Evolutionary conservation across 306 rosid genomes (phyloP).

Genomic region (Quercus parvula): DNA sequence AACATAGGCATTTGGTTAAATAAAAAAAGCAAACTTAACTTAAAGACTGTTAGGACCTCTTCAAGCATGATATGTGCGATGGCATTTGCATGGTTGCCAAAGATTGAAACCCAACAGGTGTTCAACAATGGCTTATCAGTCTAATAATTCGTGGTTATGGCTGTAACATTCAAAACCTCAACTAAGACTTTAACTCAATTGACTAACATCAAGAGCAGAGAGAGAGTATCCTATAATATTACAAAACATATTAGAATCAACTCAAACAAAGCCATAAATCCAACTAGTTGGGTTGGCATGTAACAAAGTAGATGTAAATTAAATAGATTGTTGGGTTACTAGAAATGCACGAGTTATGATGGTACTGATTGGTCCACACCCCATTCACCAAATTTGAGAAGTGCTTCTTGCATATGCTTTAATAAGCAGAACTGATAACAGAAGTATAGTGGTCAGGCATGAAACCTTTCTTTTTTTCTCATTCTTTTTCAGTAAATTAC

Average conservation of each 20-base stretch:
- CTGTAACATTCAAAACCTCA: background rate
- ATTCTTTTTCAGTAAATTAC: no score
- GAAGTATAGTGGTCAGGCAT: no score
- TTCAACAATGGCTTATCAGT: background rate
- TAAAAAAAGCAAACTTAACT: background rate
- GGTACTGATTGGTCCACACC: no score
- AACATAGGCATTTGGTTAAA: background rate
- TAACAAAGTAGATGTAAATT: no score
- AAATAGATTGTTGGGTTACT: no score
- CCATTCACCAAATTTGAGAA: no score
- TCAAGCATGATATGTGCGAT: background rate
- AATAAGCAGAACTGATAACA: no score
- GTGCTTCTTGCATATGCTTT: no score
- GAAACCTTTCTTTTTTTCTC: no score
- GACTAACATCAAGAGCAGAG: background rate
- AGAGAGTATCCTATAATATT: no score
- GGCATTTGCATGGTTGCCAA: background rate
- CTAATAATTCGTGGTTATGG: background rate
- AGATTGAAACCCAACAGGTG: background rate
- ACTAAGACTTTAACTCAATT: background rate
- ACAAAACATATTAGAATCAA: background rate
- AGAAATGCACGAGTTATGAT: no score
- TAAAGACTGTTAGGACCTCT: background rate
- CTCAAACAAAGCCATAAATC: background rate
- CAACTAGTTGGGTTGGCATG: background rate